These are phyloP conservation scores for Fusarium udum DNA, from an alignment of 2,329 filamentous ascomycete species.

Conservation along the genomic window DNA sequence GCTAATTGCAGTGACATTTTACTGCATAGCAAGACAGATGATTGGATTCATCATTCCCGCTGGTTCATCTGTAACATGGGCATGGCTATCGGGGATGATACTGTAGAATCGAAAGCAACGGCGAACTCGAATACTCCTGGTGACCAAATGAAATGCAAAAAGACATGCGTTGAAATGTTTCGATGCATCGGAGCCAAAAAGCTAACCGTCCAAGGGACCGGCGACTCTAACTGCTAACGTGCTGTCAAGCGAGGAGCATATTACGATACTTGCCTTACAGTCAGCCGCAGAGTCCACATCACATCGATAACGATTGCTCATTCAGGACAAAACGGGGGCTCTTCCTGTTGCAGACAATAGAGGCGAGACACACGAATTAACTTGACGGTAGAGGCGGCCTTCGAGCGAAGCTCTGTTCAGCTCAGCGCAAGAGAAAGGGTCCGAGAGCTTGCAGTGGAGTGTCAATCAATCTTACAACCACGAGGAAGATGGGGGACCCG, in stretches of 20 bases:
- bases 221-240: conserved; percentile 16
- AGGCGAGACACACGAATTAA: conserved; percentile 8
- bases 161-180: background rate
- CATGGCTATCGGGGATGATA: background rate
- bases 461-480: conserved; percentile 21
- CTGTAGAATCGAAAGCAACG: conserved; percentile 1
- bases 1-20: conserved; percentile 26
- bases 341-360: conserved; percentile 22
- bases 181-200: background rate
- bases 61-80: background rate
- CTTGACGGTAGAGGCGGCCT: conserved; percentile 5
- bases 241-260: conserved; percentile 11
- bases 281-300: conserved; percentile 15
- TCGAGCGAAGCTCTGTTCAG: conserved; percentile 5
- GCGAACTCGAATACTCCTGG: background rate
- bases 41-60: background rate
- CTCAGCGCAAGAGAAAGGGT: conserved; percentile 29
- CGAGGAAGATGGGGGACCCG: conserved; percentile 16
- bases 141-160: background rate
- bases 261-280: conserved; percentile 15
- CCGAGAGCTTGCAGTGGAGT: conserved; percentile 32
- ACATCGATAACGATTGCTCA: conserved; percentile 12
- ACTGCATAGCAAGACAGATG: background rate
- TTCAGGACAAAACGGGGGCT: conserved; percentile 12
- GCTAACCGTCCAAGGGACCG: background rate